Evolutionary conservation across 2,329 filamentous ascomycete species (phyloP).

Genomic region (Ceratocystis harringtonii): DNA sequence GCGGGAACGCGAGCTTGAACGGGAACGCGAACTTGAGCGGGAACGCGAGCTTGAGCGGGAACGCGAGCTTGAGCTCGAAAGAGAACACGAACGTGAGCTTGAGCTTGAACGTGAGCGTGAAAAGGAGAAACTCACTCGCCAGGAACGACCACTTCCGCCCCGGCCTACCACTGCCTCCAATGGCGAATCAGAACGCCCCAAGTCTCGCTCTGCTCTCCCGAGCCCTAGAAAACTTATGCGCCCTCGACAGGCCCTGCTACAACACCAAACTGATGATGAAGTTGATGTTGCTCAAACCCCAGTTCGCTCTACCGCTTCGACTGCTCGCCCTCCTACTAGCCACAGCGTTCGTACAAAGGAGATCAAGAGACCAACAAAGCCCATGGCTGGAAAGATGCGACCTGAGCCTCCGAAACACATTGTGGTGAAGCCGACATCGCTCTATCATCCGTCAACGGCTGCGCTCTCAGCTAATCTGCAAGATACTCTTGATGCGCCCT

Average conservation of each 20-base stretch:
- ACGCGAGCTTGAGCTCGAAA: constrained; percentile 6
- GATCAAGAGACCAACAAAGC: constrained; percentile 45
- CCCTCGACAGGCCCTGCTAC: constrained; percentile 34
- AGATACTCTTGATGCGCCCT: constrained; percentile 32
- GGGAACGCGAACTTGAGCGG: background rate
- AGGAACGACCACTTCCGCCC: background rate
- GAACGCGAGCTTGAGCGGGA: background rate
- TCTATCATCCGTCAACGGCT: constrained; percentile 44
- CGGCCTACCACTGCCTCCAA: background rate
- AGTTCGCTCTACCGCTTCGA: constrained; percentile 5
- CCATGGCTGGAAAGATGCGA: constrained; percentile 51
- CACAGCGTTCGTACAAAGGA: constrained; percentile 27
- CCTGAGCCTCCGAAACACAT: constrained; percentile 54
- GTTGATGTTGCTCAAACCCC: constrained; percentile 40
- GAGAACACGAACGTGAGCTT: constrained; percentile 1
- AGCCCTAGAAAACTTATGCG: constrained; percentile 21
- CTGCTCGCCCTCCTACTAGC: constrained; percentile 11
- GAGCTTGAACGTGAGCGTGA: constrained; percentile 10
- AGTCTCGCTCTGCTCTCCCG: constrained; percentile 12
- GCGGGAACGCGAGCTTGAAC: background rate
- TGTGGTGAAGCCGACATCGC: constrained; percentile 51
- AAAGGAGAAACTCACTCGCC: background rate
- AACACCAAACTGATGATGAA: constrained; percentile 30
- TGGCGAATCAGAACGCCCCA: constrained; percentile 10
- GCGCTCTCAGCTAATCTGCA: constrained; percentile 42